Evolutionary conservation across 352 stramenopile genomes (phyloP), one percentile per base, ranked within the genome.

Genomic region (Lagenidium giganteum): DNA sequence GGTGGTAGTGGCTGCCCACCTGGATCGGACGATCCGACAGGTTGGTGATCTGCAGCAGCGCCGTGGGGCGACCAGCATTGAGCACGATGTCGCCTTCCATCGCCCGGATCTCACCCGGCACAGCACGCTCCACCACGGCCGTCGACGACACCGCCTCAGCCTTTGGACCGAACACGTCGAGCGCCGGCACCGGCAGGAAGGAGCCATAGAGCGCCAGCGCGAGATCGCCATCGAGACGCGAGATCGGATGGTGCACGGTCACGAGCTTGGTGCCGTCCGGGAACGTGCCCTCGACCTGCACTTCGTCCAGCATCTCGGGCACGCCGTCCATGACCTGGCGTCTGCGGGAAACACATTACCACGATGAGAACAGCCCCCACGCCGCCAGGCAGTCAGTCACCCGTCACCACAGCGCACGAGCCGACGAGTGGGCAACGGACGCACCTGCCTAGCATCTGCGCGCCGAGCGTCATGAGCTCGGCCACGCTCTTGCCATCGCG

Each of bases 261-360:
- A 98, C 75, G 32, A 99, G 80, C 66, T 99, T 99, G 8, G 96
- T 99, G 12, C 95, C 95, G 70, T 99, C 95, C 0, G 88, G 91
- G 75, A 99, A 99, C 18, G 95, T 98, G 14, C 87, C 95, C 74
- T 99, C 96, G 13, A 99, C 78, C 70, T 99, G 94, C 21, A 99
- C 92, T 55, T 98, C 85, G 37, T 90, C 61, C 24, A 98, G 61
- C 21, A 98, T 70, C 18, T 59, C 53, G 3, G 87, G 57, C 27
- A 99, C 93, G 16, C 93, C 93, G 2, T 93, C 75, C 51, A 97
- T 69, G 13, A 98, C 94, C 68, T 98, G 86, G 16, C 65, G 77
- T 30, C 50, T n/a, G n/a, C n/a, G n/a, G n/a, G n/a, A n/a, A n/a
- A n/a, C n/a, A n/a, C n/a, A n/a, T n/a, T n/a, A n/a, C n/a, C n/a